Percentiles rank a stretch among this genome's conserved stretches.
Conservation (phyloP, 352 stramenopile genomes). For the Thalassiosira tumida region DNA sequence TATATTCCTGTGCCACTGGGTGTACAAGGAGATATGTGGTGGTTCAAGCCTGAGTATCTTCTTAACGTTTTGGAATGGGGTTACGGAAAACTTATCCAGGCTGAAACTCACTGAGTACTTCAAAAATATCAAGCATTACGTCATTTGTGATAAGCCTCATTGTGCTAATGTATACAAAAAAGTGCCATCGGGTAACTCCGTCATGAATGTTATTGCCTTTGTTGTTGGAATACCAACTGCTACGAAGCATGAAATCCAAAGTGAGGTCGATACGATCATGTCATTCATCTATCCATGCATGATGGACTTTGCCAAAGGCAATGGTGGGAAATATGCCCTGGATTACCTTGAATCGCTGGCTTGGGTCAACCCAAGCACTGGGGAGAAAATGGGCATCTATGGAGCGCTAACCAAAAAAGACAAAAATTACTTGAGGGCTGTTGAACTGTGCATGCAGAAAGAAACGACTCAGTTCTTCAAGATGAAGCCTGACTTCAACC, state of each 20-base stretch:
- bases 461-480: neutral
- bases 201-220: neutral
- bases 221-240: neutral
- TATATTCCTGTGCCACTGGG: no score
- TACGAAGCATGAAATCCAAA: neutral
- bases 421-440: neutral
- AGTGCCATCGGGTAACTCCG: slow-evolving; percentile 1
- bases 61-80: no score
- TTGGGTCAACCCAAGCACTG: neutral
- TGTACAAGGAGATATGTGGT: no score
- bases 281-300: neutral
- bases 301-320: neutral
- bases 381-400: neutral
- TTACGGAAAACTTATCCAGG: no score
- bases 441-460: neutral
- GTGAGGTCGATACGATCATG: neutral
- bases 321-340: slow-evolving; percentile 1
- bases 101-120: no score
- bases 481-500: neutral
- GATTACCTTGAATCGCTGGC: slow-evolving; percentile 1
- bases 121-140: slow-evolving; percentile 8
- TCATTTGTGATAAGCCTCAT: neutral
- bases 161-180: neutral
- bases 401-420: slow-evolving; percentile 2
- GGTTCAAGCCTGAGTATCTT: no score